Conservation (phyloP, 2,329 filamentous ascomycete species). For the Aspergillus phoenicis region DNA sequence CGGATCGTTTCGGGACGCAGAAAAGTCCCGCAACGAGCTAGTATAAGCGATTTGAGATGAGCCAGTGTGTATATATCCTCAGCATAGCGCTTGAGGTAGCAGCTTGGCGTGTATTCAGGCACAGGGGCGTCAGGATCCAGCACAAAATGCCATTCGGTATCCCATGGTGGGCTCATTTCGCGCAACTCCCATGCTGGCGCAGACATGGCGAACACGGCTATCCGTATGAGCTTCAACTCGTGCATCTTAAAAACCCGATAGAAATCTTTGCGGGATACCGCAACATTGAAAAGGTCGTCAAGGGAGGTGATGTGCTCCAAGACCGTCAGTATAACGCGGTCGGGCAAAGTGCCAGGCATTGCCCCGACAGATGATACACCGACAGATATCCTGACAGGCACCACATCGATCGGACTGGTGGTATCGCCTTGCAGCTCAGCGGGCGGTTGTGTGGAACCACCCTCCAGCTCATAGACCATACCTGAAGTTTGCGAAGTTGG, state of each 20-base stretch:
- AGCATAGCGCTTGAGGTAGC: slow-evolving; percentile 56
- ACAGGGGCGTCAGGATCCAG: slow-evolving; percentile 50
- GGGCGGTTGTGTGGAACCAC: slow-evolving; percentile 24
- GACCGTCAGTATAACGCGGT: slow-evolving; percentile 56
- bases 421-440: slow-evolving; percentile 4
- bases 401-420: slow-evolving; percentile 21
- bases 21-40: slow-evolving; percentile 58
- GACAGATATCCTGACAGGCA: slow-evolving; percentile 14
- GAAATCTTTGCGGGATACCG: slow-evolving; percentile 58
- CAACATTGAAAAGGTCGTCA: slow-evolving; percentile 58
- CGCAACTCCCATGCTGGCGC: slow-evolving; percentile 63
- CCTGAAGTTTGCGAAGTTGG: slow-evolving; percentile 22
- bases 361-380: neutral
- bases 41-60: slow-evolving; percentile 58
- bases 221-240: slow-evolving; percentile 57
- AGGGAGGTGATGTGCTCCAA: slow-evolving; percentile 52
- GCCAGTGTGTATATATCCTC: slow-evolving; percentile 57
- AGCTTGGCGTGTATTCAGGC: slow-evolving; percentile 56
- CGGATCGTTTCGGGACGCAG: slow-evolving; percentile 59
- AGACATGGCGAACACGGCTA: slow-evolving; percentile 55
- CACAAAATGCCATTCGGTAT: slow-evolving; percentile 43
- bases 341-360: slow-evolving; percentile 50
- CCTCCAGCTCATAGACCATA: slow-evolving; percentile 39
- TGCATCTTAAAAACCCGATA: slow-evolving; percentile 61
- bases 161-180: slow-evolving; percentile 58